phyloP scores from a whole-genome alignment of 257 asterid genomes.

The Leonotis leonurus region DNA sequence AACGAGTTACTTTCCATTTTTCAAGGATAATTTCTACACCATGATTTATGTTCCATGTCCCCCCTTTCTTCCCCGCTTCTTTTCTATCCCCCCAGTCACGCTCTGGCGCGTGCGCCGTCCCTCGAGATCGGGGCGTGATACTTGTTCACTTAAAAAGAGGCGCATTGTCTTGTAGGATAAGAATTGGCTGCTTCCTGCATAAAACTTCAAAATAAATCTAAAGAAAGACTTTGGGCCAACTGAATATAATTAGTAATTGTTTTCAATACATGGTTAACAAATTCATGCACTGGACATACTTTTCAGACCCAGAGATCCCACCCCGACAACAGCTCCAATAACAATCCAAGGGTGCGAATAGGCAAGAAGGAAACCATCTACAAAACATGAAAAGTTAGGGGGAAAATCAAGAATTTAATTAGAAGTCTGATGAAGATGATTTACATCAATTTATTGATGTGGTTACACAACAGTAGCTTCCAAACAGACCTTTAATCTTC shows the following conservation, averaged over 20 bases:
- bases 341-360: conserved; percentile 55
- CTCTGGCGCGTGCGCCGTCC: no score
- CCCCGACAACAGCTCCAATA: conserved; percentile 59
- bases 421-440: not conserved
- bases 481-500: conserved; percentile 63
- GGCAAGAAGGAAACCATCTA: conserved; percentile 74
- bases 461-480: conserved; percentile 5
- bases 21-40: no score
- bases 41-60: no score
- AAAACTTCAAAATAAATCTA: conserved; percentile 17
- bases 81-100: no score
- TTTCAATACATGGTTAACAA: not conserved
- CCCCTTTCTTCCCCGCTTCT: no score
- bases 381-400: conserved; percentile 10
- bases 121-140: no score
- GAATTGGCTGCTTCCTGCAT: conserved; percentile 69
- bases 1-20: no score
- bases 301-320: conserved; percentile 64
- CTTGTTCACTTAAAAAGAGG: conserved; percentile 67
- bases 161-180: conserved; percentile 62
- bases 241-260: not conserved
- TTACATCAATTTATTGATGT: conserved; percentile 1
- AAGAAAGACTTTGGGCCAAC: conserved; percentile 14
- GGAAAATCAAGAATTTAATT: conserved; percentile 2
- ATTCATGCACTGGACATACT: conserved; percentile 34